Base-by-base conservation (phyloP, 2,329 filamentous ascomycete genomes). In the Aspergillus spinulosporus region DNA sequence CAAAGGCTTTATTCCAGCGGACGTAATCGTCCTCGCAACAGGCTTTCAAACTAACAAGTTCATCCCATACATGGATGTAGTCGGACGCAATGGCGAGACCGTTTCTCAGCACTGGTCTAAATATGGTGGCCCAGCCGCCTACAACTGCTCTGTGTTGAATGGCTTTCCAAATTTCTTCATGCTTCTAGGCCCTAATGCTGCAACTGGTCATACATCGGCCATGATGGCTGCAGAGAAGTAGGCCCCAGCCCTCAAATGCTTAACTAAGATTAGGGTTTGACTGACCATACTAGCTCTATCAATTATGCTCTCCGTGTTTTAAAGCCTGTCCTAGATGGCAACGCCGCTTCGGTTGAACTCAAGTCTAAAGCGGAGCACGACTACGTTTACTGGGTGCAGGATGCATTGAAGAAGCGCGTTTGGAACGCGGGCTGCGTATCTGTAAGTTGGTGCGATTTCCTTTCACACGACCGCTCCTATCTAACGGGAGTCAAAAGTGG, bases 291-390 rank as follows among this genome's bases (percentile, higher is more conserved):
- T 21, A 68, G 65, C 68, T 80, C 80, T 64, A 73, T 85, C 57
- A 82, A 85, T 61, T 85, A 82, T 65, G 78, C 80, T 0, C 69
- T 88, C 3, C 82, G 83, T 0, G 75, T 87, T 57, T 77, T 87
- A 58, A 78, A 77, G 60, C 80, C 81, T 4, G 72, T 85, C 7
- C 56, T 82, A 3, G 65, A 71, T 7, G 78, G 78, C 1, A 72
- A 80, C 26, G 74, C 73, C 5, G 62, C 57, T 1, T 69, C 71
- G 1, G 71, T 76, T 6, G 80, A 81, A 48, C 68, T 83, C 28
- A 82, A 76, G 59, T 67, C 71, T 48, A 68, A 76, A 36, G 77
- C 76, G 0, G 78, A 82, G 59, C 60, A 72, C 6, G 65, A 67
- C 28, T 82, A 78, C 65, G 76, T 75, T 1, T 61, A 63, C 4